Percentiles rank a stretch among this genome's conserved stretches.
phyloP scores from a whole-genome alignment of 2,329 filamentous ascomycete species.

The Microsporum audouinii region DNA sequence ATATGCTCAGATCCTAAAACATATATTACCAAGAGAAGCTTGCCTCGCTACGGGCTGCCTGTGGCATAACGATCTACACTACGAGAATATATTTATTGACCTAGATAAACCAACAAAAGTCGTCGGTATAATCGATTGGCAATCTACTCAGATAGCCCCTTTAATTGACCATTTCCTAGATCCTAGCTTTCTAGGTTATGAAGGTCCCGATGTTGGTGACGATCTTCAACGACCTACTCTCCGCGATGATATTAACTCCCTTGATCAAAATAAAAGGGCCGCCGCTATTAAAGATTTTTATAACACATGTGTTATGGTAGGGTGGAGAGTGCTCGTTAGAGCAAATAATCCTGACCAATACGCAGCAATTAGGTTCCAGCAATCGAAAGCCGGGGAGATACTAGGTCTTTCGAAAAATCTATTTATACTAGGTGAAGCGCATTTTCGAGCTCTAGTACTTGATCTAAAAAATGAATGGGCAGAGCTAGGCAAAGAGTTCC shows the following conservation, averaged over 20 bases:
- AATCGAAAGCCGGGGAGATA: constrained; percentile 17
- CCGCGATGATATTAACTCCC: neutral
- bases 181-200: too few species aligned
- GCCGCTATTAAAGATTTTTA: neutral
- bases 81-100: too few species aligned
- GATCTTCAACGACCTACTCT: neutral
- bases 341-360: constrained; percentile 10
- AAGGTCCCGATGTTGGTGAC: too few species aligned
- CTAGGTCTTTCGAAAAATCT: constrained; percentile 22
- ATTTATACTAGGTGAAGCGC: constrained; percentile 24
- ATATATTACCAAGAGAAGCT: too few species aligned
- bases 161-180: too few species aligned
- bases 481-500: neutral
- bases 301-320: constrained; percentile 1
- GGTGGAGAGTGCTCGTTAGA: constrained; percentile 11
- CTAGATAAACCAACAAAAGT: too few species aligned
- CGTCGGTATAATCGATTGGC: too few species aligned
- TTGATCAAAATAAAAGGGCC: neutral
- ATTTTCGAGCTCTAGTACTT: constrained; percentile 13
- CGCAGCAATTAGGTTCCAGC: constrained; percentile 9
- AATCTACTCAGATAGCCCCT: too few species aligned
- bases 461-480: neutral
- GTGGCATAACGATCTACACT: too few species aligned
- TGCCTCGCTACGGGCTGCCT: too few species aligned
- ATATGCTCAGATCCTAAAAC: too few species aligned